phyloP scores from a whole-genome alignment of 2,329 filamentous ascomycete species.

The Penicillium capsulatum region DNA sequence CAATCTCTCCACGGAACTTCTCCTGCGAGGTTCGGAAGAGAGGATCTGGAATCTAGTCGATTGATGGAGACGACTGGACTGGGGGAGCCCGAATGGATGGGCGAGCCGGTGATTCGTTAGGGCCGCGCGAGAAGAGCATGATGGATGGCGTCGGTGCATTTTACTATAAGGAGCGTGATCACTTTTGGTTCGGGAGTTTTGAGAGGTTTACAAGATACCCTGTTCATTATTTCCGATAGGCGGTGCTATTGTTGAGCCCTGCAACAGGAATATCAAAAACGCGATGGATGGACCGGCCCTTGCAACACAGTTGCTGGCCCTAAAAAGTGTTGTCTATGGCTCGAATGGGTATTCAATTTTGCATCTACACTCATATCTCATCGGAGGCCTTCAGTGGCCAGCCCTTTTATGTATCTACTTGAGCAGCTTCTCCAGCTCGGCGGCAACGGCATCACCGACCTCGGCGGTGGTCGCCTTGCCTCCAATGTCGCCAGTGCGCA shows the following conservation, averaged over 20 bases:
- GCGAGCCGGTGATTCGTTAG: constrained; percentile 45
- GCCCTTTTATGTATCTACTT: constrained; percentile 36
- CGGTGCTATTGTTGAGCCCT: too few species aligned
- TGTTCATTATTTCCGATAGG: background rate
- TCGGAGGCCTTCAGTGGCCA: constrained; percentile 10
- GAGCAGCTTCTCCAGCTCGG: constrained; percentile 67
- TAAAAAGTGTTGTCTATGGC: too few species aligned
- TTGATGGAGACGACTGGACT: constrained; percentile 26
- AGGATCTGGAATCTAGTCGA: constrained; percentile 26
- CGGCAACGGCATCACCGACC: constrained; percentile 77
- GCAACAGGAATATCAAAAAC: background rate
- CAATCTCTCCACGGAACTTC: constrained; percentile 28
- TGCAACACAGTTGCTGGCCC: too few species aligned
- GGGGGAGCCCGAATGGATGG: constrained; percentile 49
- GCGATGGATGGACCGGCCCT: too few species aligned
- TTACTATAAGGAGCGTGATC: background rate
- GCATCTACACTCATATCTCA: constrained; percentile 25
- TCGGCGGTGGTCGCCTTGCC: constrained; percentile 69
- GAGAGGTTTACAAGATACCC: constrained; percentile 22
- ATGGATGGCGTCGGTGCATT: constrained; percentile 3
- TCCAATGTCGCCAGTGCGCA: constrained; percentile 80
- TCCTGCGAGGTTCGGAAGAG: constrained; percentile 22
- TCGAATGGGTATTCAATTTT: constrained; percentile 25
- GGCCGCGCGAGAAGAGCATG: constrained; percentile 15
- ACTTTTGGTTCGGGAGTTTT: constrained; percentile 8